These are phyloP conservation scores for Talaromyces borbonicus DNA, from an alignment of 495 filamentous ascomycete genomes.

Conservation along the genomic window DNA sequence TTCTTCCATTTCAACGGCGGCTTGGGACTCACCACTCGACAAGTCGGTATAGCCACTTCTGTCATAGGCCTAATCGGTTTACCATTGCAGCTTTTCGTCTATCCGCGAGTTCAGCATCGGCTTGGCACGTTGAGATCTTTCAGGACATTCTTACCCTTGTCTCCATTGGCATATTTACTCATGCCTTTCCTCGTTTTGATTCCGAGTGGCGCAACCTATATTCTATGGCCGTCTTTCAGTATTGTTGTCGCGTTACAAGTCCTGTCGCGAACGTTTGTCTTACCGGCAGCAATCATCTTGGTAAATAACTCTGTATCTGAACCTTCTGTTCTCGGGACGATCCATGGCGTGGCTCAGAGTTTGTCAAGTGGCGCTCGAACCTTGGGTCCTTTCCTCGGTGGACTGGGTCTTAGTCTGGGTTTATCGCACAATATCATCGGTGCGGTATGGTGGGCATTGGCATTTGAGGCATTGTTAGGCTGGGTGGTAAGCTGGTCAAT, in stretches of 20 bases:
- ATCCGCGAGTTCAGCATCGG: slow-evolving; percentile 48
- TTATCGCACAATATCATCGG: slow-evolving; percentile 57
- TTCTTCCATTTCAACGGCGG: slow-evolving; percentile 64
- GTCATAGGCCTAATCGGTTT: slow-evolving; percentile 63
- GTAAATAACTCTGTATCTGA: slow-evolving; percentile 60
- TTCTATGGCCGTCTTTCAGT: slow-evolving; percentile 50
- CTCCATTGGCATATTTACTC: slow-evolving; percentile 54
- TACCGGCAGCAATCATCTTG: slow-evolving; percentile 58
- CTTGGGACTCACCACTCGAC: slow-evolving; percentile 55
- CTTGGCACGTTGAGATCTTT: slow-evolving; percentile 56
- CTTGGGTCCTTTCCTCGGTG: slow-evolving; percentile 55
- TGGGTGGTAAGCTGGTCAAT: slow-evolving; percentile 41
- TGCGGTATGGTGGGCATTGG: slow-evolving; percentile 59
- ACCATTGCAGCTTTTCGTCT: slow-evolving; percentile 58
- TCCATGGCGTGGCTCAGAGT: slow-evolving; percentile 61
- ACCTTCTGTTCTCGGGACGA: slow-evolving; percentile 51
- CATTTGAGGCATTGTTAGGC: slow-evolving; percentile 39
- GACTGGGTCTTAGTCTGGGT: slow-evolving; percentile 53
- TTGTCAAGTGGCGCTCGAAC: slow-evolving; percentile 50
- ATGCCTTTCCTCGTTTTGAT: slow-evolving; percentile 59
- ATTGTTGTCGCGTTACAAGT: slow-evolving; percentile 58
- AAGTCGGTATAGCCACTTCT: slow-evolving; percentile 59
- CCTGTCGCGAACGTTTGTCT: slow-evolving; percentile 58
- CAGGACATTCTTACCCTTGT: slow-evolving; percentile 48
- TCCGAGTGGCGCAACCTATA: slow-evolving; percentile 24